phyloP scores from a whole-genome alignment of 306 rosid genomes.

The Quercus variabilis region DNA sequence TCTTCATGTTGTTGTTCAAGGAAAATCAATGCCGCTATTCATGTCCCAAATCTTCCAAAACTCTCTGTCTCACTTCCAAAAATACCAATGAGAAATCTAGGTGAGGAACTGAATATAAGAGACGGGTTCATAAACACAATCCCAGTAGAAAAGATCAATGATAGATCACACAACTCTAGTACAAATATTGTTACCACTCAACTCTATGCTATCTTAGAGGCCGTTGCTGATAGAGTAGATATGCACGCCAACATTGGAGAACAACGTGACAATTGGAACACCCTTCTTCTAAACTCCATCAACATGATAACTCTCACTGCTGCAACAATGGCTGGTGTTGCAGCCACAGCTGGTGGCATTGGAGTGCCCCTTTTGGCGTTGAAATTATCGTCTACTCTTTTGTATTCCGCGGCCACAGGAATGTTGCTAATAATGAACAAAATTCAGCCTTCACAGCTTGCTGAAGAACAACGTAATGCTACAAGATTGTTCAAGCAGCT shows the following conservation, averaged over 20 bases:
- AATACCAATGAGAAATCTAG: too few species aligned
- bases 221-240: conserved; percentile 11
- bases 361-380: conserved; percentile 37
- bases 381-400: conserved; percentile 49
- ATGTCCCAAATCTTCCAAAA: conserved; percentile 44
- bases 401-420: conserved; percentile 66
- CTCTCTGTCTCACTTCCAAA: conserved; percentile 14
- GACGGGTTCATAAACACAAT: conserved; percentile 7
- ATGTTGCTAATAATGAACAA: conserved; percentile 40
- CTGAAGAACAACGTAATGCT: conserved; percentile 83
- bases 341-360: not conserved
- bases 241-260: too few species aligned
- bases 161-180: not conserved
- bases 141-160: conserved; percentile 3
- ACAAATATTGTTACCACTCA: not conserved
- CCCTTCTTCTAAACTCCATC: too few species aligned
- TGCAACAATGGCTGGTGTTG: conserved; percentile 47
- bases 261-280: too few species aligned
- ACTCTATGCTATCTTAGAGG: conserved; percentile 53
- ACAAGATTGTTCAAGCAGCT: conserved; percentile 4
- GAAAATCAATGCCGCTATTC: conserved; percentile 43
- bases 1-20: conserved; percentile 24
- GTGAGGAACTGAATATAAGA: too few species aligned
- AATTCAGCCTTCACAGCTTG: conserved; percentile 36
- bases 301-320: too few species aligned